Conservation (phyloP, 2,329 filamentous ascomycete genomes). For the Colletotrichum sp. region DNA sequence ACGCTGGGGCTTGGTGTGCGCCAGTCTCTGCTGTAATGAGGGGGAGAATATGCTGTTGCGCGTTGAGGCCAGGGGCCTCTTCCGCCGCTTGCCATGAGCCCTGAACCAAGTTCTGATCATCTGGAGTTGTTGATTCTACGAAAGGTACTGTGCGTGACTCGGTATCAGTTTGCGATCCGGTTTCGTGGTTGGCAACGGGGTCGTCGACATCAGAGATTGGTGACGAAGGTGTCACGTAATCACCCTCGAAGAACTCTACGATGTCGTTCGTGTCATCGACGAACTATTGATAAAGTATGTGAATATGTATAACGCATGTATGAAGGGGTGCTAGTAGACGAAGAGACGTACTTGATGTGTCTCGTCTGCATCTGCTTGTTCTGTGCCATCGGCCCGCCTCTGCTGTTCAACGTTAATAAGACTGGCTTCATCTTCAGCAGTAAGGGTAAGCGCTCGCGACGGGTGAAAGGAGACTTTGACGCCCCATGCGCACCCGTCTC, state of each 20-base stretch:
- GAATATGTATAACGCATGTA: not conserved
- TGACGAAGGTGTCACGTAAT: not conserved
- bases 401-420: not conserved
- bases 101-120: not conserved
- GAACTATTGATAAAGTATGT: not conserved
- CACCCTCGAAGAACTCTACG: not conserved
- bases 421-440: not conserved
- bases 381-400: not conserved
- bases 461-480: conserved; percentile 4
- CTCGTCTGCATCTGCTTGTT: not conserved
- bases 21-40: not conserved
- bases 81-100: not conserved
- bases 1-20: not conserved
- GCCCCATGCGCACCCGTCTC: not conserved
- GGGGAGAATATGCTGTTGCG: not conserved
- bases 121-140: not conserved
- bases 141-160: not conserved
- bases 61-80: not conserved
- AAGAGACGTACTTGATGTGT: not conserved
- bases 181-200: not conserved
- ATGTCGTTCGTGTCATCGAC: not conserved
- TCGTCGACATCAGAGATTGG: not conserved
- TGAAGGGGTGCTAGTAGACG: not conserved
- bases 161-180: not conserved
- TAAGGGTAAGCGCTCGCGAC: not conserved